phyloP scores from a whole-genome alignment of 805 yeast genomes.

The Cyberlindnera xylosilytica region DNA sequence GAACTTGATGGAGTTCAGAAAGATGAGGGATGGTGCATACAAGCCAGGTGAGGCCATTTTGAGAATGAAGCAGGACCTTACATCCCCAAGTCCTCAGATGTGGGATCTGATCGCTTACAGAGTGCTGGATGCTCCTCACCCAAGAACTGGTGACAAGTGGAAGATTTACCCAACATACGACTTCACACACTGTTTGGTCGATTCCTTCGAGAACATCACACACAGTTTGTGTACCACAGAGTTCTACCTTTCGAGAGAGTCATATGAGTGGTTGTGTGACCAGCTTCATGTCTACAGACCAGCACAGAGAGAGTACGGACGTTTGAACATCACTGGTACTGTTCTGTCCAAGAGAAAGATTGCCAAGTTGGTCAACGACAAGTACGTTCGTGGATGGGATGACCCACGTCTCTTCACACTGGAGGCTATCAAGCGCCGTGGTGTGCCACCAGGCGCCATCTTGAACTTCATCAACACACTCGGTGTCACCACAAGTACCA shows the following conservation, averaged over 20 bases:
- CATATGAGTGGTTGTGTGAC: constrained; percentile 98
- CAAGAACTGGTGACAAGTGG: constrained; percentile 97
- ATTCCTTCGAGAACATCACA: constrained; percentile 92
- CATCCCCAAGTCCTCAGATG: constrained; percentile 96
- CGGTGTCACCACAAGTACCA: constrained; percentile 93
- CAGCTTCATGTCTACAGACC: constrained; percentile 94
- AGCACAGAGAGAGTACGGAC: constrained; percentile 97
- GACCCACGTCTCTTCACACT: constrained; percentile 95
- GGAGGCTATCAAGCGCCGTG: constrained; percentile 93
- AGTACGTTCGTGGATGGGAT: constrained; percentile 92
- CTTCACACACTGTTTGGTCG: constrained; percentile 98
- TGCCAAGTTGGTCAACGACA: constrained; percentile 82
- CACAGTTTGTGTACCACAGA: constrained; percentile 97
- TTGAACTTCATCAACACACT: constrained; percentile 88
- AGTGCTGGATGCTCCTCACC: constrained; percentile 87
- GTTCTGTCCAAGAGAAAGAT: constrained; percentile 94
- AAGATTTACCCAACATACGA: constrained; percentile 98
- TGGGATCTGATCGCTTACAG: constrained; percentile 99
- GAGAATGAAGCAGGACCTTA: constrained; percentile 94
- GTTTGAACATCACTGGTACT: constrained; percentile 92
- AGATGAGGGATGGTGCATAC: constrained; percentile 88
- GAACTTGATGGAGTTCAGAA: constrained; percentile 76
- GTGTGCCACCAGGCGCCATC: constrained; percentile 98
- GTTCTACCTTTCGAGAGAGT: constrained; percentile 85
- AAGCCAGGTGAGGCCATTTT: constrained; percentile 89